phyloP scores from a whole-genome alignment of 495 filamentous ascomycete genomes.

The Hyphodiscus hymeniophilus region DNA sequence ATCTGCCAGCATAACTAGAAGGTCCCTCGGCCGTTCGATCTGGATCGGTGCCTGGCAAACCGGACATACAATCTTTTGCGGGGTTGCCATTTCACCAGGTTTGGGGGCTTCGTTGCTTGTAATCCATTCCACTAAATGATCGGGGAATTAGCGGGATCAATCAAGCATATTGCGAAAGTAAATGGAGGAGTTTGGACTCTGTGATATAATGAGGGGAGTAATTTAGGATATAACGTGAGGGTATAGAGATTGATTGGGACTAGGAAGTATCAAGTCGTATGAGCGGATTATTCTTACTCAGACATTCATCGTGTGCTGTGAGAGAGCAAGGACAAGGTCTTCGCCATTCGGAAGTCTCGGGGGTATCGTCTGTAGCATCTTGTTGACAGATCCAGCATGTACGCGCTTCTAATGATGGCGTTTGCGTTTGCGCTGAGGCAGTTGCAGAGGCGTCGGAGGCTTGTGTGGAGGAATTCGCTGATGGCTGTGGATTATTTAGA shows the following conservation, averaged over 20 bases:
- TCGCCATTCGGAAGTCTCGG: constrained; percentile 65
- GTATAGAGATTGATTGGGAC: too few species aligned
- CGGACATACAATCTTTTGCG: constrained; percentile 59
- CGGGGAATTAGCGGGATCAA: too few species aligned
- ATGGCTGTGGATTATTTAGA: neutral
- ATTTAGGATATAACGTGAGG: too few species aligned
- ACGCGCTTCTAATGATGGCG: constrained; percentile 16
- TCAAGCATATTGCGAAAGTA: too few species aligned
- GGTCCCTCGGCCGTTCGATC: constrained; percentile 62
- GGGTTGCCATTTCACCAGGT: constrained; percentile 36
- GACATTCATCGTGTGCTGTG: constrained; percentile 82
- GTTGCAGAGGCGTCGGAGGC: neutral
- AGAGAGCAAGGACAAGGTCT: constrained; percentile 83
- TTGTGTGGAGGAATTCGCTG: neutral
- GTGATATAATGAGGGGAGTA: too few species aligned
- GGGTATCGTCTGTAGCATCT: constrained; percentile 70
- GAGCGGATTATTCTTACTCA: too few species aligned
- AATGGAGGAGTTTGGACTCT: too few species aligned
- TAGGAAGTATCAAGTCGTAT: too few species aligned
- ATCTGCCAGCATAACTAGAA: constrained; percentile 52
- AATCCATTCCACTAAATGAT: constrained; percentile 90
- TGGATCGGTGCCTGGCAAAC: constrained; percentile 79
- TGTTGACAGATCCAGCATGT: constrained; percentile 89
- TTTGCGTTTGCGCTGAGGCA: constrained; percentile 1
- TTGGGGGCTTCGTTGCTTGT: constrained; percentile 66